Evolutionary conservation across 345 rosid genomes (phyloP).

Genomic region (Brassica rapa): DNA sequence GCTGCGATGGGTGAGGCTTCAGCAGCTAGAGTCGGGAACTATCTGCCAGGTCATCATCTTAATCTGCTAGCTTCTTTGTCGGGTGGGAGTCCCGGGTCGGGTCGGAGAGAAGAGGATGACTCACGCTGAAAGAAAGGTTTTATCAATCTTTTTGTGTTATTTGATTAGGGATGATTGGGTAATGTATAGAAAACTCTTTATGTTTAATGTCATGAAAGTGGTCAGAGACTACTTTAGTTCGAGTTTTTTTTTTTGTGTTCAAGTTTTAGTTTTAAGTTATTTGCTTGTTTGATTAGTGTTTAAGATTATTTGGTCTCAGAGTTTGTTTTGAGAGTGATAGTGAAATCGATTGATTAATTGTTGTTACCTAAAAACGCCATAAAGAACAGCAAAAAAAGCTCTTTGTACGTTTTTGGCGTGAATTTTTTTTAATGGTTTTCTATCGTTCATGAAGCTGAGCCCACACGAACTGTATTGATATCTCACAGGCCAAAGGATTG

Average conservation of each 20-base stretch:
- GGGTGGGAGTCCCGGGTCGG: slow-evolving; percentile 53
- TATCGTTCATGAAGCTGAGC: neutral
- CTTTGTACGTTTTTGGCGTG: neutral
- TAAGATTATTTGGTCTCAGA: slow-evolving; percentile 7
- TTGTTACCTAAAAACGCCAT: slow-evolving; percentile 5
- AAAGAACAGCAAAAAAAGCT: neutral
- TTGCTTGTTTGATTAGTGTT: slow-evolving; percentile 30
- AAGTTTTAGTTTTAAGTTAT: neutral
- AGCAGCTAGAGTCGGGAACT: slow-evolving; percentile 79
- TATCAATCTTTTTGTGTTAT: no score
- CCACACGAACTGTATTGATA: neutral
- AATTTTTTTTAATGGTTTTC: neutral
- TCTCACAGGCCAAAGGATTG: no score
- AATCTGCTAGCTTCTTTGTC: slow-evolving; percentile 78
- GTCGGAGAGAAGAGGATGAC: slow-evolving; percentile 59
- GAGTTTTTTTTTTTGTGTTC: neutral
- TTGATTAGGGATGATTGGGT: neutral
- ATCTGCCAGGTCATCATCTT: slow-evolving; percentile 76
- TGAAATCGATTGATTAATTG: slow-evolving; percentile 20
- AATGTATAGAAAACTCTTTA: slow-evolving; percentile 22
- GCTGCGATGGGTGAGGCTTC: slow-evolving; percentile 91
- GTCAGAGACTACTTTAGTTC: slow-evolving; percentile 1
- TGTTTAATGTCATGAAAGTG: slow-evolving; percentile 2
- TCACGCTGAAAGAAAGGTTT: slow-evolving; percentile 27
- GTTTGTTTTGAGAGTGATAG: neutral